These are phyloP conservation scores for Lenwebbia sp. DNA, from an alignment of 345 rosid genomes.

Conservation along the genomic window DNA sequence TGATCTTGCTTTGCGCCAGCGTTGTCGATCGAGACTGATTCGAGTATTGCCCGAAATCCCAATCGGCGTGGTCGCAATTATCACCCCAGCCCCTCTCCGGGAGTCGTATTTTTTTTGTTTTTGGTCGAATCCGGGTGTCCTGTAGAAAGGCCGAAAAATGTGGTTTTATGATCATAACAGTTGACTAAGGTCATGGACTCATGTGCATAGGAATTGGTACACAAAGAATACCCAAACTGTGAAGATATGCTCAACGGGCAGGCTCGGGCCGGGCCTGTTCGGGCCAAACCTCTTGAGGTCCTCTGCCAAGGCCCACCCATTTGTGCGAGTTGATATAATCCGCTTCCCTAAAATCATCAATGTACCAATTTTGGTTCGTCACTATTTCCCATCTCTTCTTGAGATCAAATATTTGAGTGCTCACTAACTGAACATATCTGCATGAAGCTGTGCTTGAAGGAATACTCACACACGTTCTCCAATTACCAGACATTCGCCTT, in stretches of 20 bases:
- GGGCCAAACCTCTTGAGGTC: not conserved
- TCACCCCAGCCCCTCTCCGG: not conserved
- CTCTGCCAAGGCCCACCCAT: not conserved
- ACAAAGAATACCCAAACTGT: not conserved
- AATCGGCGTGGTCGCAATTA: not conserved
- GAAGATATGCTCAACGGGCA: not conserved
- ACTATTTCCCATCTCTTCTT: not conserved
- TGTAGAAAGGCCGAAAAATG: not conserved
- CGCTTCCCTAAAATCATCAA: not conserved
- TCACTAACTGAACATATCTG: too few species aligned
- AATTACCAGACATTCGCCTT: not conserved
- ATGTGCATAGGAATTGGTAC: not conserved
- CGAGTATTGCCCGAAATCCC: not conserved
- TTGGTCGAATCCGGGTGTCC: not conserved
- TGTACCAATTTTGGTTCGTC: not conserved
- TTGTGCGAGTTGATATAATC: not conserved
- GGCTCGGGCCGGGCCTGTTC: not conserved
- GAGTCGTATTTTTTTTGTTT: too few species aligned
- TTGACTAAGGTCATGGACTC: not conserved
- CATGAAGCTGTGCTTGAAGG: not conserved
- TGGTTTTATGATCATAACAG: not conserved
- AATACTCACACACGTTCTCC: not conserved
- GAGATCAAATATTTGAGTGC: not conserved
- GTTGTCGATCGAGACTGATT: not conserved
- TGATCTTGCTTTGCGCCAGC: not conserved